Percentiles rank a stretch among this genome's conserved stretches.
Conservation (phyloP, 306 rosid species). For the Senna siamea region DNA sequence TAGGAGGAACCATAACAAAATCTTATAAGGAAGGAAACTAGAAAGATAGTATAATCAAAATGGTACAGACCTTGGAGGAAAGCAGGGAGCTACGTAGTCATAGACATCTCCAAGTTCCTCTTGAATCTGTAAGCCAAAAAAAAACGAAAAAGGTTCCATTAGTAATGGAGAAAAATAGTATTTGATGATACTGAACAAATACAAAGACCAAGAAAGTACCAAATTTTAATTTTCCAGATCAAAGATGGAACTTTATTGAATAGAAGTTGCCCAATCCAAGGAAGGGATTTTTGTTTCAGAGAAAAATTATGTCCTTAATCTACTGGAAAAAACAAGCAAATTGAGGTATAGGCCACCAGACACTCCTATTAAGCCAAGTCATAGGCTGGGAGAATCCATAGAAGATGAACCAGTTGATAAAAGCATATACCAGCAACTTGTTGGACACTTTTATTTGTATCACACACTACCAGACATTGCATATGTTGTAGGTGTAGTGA, state of each 20-base stretch:
- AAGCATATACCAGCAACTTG: no score
- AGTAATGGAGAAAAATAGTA: conserved; percentile 23
- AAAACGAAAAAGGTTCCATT: conserved; percentile 38
- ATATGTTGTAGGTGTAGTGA: no score
- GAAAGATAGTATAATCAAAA: conserved; percentile 36
- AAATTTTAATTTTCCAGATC: not conserved
- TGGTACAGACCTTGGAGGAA: conserved; percentile 84
- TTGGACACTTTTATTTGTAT: no score
- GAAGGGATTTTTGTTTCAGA: no score
- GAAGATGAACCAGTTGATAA: no score
- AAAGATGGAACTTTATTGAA: not conserved
- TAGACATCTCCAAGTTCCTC: conserved; percentile 96
- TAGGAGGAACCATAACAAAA: conserved; percentile 30
- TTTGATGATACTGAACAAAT: not conserved
- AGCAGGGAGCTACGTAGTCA: conserved; percentile 93
- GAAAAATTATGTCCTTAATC: no score
- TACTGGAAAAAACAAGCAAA: no score
- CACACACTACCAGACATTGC: no score
- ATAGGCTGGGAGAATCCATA: no score
- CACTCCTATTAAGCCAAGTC: no score
- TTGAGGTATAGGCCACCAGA: no score
- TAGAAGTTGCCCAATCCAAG: no score
- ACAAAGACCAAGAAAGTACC: not conserved
- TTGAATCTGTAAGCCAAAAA: conserved; percentile 68
- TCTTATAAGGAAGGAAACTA: conserved; percentile 25